Conservation (phyloP, 805 yeast genomes). For the Yamadazyma akitaensis region DNA sequence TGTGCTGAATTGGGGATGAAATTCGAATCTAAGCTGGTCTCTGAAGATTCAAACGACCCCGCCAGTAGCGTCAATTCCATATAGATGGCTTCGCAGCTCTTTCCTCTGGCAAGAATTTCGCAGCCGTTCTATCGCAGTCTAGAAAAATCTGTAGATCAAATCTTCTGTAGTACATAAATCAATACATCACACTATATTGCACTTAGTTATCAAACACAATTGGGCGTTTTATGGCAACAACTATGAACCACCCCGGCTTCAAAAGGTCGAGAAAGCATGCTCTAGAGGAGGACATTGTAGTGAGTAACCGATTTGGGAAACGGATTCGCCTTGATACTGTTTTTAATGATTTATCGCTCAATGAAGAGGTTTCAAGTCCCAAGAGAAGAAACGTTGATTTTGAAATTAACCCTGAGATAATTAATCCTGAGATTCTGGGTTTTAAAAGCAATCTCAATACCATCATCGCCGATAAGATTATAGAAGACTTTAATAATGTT, state of each 20-base stretch:
- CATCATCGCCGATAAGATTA: constrained; percentile 14
- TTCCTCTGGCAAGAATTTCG: too few species aligned
- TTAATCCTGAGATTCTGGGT: constrained; percentile 4
- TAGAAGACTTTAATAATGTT: constrained; percentile 8
- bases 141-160: constrained; percentile 5
- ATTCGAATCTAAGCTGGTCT: constrained; percentile 14
- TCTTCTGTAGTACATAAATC: neutral
- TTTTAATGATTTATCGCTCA: constrained; percentile 22
- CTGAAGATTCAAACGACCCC: constrained; percentile 10
- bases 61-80: constrained; percentile 11
- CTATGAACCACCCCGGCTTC: neutral
- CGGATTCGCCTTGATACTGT: constrained; percentile 29
- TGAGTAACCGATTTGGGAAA: constrained; percentile 17
- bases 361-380: neutral
- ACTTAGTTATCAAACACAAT: neutral
- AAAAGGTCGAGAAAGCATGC: neutral
- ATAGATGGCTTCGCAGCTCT: constrained; percentile 9
- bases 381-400: neutral
- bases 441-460: constrained; percentile 6
- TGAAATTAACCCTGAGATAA: neutral
- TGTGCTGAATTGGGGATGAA: constrained; percentile 22
- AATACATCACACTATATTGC: neutral
- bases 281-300: constrained; percentile 10
- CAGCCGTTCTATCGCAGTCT: neutral
- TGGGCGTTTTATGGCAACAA: neutral